These are phyloP conservation scores for Claviceps pusilla DNA, from an alignment of 2,329 filamentous ascomycete genomes.

Conservation along the genomic window DNA sequence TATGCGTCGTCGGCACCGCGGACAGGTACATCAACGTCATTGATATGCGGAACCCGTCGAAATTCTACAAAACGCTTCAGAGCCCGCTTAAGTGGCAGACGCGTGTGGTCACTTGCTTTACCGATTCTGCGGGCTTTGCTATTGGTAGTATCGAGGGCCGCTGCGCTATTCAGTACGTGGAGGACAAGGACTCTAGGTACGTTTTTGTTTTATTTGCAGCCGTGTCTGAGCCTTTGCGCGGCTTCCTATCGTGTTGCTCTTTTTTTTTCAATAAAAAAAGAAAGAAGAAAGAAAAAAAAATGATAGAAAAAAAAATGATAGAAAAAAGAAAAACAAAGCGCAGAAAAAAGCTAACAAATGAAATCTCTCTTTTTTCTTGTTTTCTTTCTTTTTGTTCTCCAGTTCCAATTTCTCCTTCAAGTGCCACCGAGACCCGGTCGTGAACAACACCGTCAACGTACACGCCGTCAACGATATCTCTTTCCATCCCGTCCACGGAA, in stretches of 20 bases:
- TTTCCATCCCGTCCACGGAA: conserved; percentile 91
- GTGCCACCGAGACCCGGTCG: conserved; percentile 75
- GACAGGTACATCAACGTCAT: conserved; percentile 94
- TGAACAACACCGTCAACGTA: conserved; percentile 69
- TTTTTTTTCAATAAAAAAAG: too few relatives aligned
- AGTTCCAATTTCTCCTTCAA: conserved; percentile 97
- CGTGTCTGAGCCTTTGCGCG: too few relatives aligned
- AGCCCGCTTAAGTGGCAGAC: conserved; percentile 98
- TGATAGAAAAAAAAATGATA: too few relatives aligned
- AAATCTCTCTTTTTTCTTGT: background rate
- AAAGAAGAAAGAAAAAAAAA: too few relatives aligned
- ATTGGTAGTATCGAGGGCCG: conserved; percentile 93
- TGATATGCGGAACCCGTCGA: conserved; percentile 73
- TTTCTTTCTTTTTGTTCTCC: background rate
- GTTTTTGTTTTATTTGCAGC: too few relatives aligned
- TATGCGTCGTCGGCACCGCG: conserved; percentile 83
- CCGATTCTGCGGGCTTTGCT: conserved; percentile 79
- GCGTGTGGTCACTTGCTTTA: conserved; percentile 84
- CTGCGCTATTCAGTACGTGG: conserved; percentile 95
- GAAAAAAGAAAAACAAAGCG: too few relatives aligned
- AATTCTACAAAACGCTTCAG: conserved; percentile 92
- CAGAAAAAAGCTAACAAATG: background rate
- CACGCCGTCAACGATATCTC: conserved; percentile 94
- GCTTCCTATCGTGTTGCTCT: too few relatives aligned
- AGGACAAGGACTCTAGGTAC: conserved; percentile 76